Conservation (phyloP, 1,284 basidiomycete genomes). For the Rhizoctonia solani region DNA sequence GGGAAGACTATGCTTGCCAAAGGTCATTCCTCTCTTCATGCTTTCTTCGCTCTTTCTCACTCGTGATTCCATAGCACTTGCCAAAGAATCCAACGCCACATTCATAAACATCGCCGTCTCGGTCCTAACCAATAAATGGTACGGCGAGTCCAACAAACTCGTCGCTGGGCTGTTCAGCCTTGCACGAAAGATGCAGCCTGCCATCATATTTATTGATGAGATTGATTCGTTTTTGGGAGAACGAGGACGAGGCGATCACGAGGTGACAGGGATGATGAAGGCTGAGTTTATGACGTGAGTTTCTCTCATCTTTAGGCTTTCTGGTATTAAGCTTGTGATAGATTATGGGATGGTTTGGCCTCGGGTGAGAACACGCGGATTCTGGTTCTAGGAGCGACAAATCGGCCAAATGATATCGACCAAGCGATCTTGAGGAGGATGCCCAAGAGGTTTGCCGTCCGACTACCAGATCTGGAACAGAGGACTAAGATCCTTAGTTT, state of each 20-base stretch:
- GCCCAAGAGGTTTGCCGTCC: conserved; percentile 96
- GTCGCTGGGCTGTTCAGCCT: conserved; percentile 83
- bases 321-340: conserved; percentile 44
- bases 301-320: conserved; percentile 9
- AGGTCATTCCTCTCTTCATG: conserved; percentile 13
- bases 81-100: conserved; percentile 94
- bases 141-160: conserved; percentile 97
- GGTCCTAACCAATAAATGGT: conserved; percentile 90
- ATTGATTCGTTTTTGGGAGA: conserved; percentile 91
- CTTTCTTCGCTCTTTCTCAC: not conserved
- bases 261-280: conserved; percentile 99
- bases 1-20: conserved; percentile 96
- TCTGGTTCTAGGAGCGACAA: conserved; percentile 93
- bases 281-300: conserved; percentile 98
- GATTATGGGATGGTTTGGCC: conserved; percentile 95
- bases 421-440: conserved; percentile 92
- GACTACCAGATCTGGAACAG: conserved; percentile 80
- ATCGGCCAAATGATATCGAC: conserved; percentile 95
- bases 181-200: conserved; percentile 74
- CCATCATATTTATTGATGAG: conserved; percentile 83
- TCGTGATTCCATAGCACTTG: conserved; percentile 60
- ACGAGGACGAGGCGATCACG: conserved; percentile 83
- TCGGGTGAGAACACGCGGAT: conserved; percentile 76
- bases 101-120: conserved; percentile 91
- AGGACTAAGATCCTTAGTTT: conserved; percentile 87